Base-by-base conservation (phyloP, 148 eudicot genomes). In the Heliamphora exappendiculata region DNA sequence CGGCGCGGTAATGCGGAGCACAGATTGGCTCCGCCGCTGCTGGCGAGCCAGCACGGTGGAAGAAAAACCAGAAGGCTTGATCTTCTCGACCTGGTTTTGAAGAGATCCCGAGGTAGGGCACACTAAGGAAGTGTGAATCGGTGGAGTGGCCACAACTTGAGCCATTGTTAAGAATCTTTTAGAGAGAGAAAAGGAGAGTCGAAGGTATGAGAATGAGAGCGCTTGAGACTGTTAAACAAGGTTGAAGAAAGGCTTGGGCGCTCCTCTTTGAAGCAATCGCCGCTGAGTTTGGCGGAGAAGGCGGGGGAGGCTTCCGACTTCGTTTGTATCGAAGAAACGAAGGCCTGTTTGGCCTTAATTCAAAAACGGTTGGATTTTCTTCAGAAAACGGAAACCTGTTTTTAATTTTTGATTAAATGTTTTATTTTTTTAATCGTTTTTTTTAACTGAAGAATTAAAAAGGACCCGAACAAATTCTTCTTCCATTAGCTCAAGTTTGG, bases 111-210 rank as follows among this genome's bases (percentile, higher is more conserved):
- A 19, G 82, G 45, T 66, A 67, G 84, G 55, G 74, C 70, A 29
- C 44, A 82, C 50, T 7, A 82, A 65, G 20, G 88, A 65, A n/a
- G 26, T 76, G 66, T 85, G 77, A 59, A 82, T 82, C 67, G 81
- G 53, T 42, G 88, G 83, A 57, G 86, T 72, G 7, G 88, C 79
- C 72, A 83, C 80, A 24, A 80, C 86, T 75, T 87, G 91, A 58
- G 82, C 85, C 85, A 85, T 85, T 62, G 54, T n/a, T 26, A 31
- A 4, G 16, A 9, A 16, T 9, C 51, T 20, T 72, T 50, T 19
- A 2, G 65, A 73, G 75, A 74, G 70, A 54, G 81, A 67, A 55
- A 44, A 16, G 13, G n/a, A 34, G 54, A 39, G 42, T 12, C 37
- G n/a, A n/a, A 2, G 24, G 17, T 36, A 20, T 3, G 41, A 69